A percentile compares a stretch with the other conserved stretches of the same genome.
Conservation (phyloP, 2,329 filamentous ascomycete species). For the Periglandula ipomoeae region DNA sequence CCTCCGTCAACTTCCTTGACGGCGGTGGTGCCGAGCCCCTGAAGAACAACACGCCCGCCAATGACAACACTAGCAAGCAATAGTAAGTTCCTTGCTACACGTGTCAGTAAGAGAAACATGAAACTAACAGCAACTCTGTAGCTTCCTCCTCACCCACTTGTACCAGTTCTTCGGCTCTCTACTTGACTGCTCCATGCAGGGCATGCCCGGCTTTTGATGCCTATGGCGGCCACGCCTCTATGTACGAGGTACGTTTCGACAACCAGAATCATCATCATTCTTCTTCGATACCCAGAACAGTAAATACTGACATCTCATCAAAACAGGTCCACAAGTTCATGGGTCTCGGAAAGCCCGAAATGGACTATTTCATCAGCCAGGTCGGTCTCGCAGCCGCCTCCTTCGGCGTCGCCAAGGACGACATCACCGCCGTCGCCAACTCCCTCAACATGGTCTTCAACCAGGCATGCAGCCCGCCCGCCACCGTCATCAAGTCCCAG, state of each 20-base stretch:
- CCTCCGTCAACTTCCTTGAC: conserved; percentile 51
- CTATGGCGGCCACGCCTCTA: conserved; percentile 36
- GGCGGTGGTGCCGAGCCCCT: conserved; percentile 47
- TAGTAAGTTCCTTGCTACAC: conserved; percentile 38
- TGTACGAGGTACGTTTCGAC: conserved; percentile 26
- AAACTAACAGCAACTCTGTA: too few relatives aligned
- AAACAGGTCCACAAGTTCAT: conserved; percentile 49
- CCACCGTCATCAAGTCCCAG: conserved; percentile 34
- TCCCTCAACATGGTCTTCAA: conserved; percentile 42
- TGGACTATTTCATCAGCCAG: conserved; percentile 51
- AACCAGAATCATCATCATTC: too few relatives aligned
- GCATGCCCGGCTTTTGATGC: conserved; percentile 37
- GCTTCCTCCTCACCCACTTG: conserved; percentile 49
- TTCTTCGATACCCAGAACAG: too few relatives aligned
- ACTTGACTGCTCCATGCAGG: conserved; percentile 44
- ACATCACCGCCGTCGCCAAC: conserved; percentile 38
- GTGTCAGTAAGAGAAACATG: too few relatives aligned
- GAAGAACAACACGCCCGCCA: conserved; percentile 45
- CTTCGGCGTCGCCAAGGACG: conserved; percentile 47
- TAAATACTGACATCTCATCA: background rate
- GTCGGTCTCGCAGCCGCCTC: conserved; percentile 46
- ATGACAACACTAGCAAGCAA: conserved; percentile 24
- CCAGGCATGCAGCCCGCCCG: conserved; percentile 38
- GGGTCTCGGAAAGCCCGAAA: conserved; percentile 39
- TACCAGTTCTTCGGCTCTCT: conserved; percentile 53